Evolutionary conservation across 1,139 yeast genomes (phyloP).

Genomic region (Casaregolazyma lundiana): DNA sequence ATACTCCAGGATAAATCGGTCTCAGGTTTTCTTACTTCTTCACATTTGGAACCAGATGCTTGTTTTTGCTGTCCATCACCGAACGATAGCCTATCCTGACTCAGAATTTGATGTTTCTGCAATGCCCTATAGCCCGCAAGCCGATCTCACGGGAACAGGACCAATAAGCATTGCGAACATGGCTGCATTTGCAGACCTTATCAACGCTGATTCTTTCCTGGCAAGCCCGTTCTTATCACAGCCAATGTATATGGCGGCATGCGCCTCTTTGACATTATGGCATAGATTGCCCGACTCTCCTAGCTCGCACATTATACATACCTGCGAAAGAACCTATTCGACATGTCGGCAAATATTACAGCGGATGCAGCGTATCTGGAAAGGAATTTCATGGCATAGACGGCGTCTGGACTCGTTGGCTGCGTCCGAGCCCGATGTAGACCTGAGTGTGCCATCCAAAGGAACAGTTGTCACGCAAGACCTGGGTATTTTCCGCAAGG

Average conservation of each 20-base stretch:
- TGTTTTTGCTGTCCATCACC: slow-evolving; percentile 29
- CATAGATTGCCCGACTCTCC: slow-evolving; percentile 20
- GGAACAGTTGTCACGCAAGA: slow-evolving; percentile 23
- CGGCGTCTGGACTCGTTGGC: slow-evolving; percentile 27
- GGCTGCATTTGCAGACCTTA: slow-evolving; percentile 29
- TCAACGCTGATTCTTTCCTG: slow-evolving; percentile 26
- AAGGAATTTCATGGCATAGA: slow-evolving; percentile 29
- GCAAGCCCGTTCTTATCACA: slow-evolving; percentile 29
- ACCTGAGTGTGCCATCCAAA: slow-evolving; percentile 22
- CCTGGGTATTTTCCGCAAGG: slow-evolving; percentile 24
- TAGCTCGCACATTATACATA: slow-evolving; percentile 22
- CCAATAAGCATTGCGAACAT: slow-evolving; percentile 30
- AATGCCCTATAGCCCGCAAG: slow-evolving; percentile 13
- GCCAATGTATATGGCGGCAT: slow-evolving; percentile 29
- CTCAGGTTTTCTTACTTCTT: slow-evolving; percentile 26
- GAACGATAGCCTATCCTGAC: slow-evolving; percentile 25
- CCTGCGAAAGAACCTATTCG: slow-evolving; percentile 23
- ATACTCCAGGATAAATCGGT: slow-evolving; percentile 22
- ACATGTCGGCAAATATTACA: slow-evolving; percentile 25
- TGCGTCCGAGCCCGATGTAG: slow-evolving; percentile 29
- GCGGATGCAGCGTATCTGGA: slow-evolving; percentile 26
- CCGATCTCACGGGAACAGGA: slow-evolving; percentile 27
- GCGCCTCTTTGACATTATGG: slow-evolving; percentile 27
- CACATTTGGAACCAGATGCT: slow-evolving; percentile 30
- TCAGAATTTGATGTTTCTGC: slow-evolving; percentile 23